Conservation (phyloP, 2,329 filamentous ascomycete genomes). For the Penicillium crustosum region DNA sequence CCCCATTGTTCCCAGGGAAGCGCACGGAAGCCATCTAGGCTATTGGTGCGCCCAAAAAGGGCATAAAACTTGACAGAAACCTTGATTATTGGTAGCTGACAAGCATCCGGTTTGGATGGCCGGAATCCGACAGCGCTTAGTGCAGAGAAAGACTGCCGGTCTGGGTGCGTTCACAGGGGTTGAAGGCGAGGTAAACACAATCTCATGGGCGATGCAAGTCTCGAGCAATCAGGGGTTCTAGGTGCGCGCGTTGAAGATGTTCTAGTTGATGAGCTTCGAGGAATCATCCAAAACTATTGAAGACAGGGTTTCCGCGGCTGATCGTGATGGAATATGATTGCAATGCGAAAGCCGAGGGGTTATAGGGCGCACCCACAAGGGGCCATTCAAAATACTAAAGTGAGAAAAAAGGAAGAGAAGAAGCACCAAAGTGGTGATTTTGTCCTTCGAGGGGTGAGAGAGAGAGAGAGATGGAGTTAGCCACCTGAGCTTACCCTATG, state of each 20-base stretch:
- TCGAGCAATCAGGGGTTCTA: neutral
- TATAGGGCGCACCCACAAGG: conserved; percentile 23
- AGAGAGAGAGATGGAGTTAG: conserved; percentile 4
- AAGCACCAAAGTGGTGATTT: conserved; percentile 1
- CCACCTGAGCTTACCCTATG: conserved; percentile 7
- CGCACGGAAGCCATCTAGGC: conserved; percentile 43
- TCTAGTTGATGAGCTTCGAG: neutral
- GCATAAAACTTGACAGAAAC: conserved; percentile 28
- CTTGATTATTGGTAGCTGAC: conserved; percentile 18
- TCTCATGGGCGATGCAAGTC: conserved; percentile 5
- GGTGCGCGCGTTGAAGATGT: neutral
- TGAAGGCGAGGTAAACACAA: neutral
- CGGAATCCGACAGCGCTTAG: conserved; percentile 25
- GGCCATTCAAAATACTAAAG: conserved; percentile 20
- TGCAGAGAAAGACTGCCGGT: neutral
- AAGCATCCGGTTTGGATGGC: conserved; percentile 32
- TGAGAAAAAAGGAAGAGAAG: conserved; percentile 5
- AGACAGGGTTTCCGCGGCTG: conserved; percentile 5
- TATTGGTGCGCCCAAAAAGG: conserved; percentile 26
- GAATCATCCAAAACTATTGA: conserved; percentile 3
- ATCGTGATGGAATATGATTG: conserved; percentile 1
- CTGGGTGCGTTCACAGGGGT: conserved; percentile 7
- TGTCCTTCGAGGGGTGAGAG: conserved; percentile 12
- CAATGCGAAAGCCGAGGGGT: conserved; percentile 5
- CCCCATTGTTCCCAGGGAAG: conserved; percentile 31